Evolutionary conservation across 495 filamentous ascomycete species (phyloP), one percentile per base, ranked within the genome.

Genomic region (Corynascus novoguineensis): DNA sequence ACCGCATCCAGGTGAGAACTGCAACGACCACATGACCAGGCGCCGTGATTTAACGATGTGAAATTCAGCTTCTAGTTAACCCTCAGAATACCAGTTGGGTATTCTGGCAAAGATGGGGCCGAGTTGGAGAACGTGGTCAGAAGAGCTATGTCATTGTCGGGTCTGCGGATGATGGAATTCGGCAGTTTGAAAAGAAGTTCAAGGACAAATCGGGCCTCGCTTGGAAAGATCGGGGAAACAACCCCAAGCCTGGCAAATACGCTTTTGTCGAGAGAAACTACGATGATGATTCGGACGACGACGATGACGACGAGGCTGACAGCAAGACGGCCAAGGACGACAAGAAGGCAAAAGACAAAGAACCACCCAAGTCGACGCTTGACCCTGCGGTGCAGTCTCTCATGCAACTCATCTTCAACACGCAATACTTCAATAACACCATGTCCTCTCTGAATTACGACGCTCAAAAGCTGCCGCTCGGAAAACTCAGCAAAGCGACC

Each of bases 321-420:
- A 70, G 64, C 6, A 50, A 62, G 19, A 50, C 59, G 1, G 64
- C 68, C n/a, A 67, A 72, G n/a, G 64, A n/a, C n/a, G n/a, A 68
- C 14, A 60, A 65, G 38, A 62, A 65, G 48, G 72, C 76, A 4
- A 67, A 69, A 9, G 61, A 61, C 9, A 64, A 69, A 41, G 53
- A 71, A 27, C 55, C 65, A 1, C 65, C 71, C 0, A 71, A 83
- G 57, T 86, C 80, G 53, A 77, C 74, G n/a, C 71, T 95, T 7
- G 59, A 78, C 0, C 71, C 72, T 12, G 75, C 80, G 0, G 67
- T 87, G 5, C 86, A 90, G 58, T 67, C 78, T 6, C 73, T 96
- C 14, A 85, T 95, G 77, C 64, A 81, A 32, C 79, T 95, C 54
- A 92, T 96, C 57, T 96, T 96, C 78, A 92, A 93, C 62, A 73